Base-by-base conservation (phyloP, 2,329 filamentous ascomycete species). In the Knufia petricola region DNA sequence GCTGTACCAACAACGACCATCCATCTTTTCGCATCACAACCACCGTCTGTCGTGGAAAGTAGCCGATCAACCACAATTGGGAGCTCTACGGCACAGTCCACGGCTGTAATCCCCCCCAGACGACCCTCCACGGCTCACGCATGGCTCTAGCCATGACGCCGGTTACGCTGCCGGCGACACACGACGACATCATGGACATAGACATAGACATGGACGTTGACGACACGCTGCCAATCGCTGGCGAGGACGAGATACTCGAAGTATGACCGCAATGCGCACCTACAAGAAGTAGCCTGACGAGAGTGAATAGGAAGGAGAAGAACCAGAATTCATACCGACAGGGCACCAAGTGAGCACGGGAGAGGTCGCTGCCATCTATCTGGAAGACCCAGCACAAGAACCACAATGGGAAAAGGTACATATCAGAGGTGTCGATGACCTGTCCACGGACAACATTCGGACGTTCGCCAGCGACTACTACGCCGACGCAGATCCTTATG, bases 371-470 rank as follows among this genome's bases (percentile, higher is more conserved):
- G 56, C 53, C 23, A 58, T 58, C 44, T 59, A 60, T 48, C 56
- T 52, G 10, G 57, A 59, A 51, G 55, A 59, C 21, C 55, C 56
- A 1, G 51, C 45, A 21, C 50, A 52, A 34, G 57, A 60, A 40
- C 54, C 56, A 19, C 57, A 59, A 51, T 57, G 55, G 55, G 55
- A 79, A 60, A 92, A 92, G 63, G 68, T 95, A n/a, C 83, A 95
- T 65, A 71, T 98, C 46, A 79, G 81, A 51, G 90, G 90, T 17
- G 75, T 96, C 2, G 84, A 94, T 61, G 79, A 83, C 37, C 72
- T 96, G 62, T 86, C 84, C 26, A 88, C 88, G 23, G 76, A 80
- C 48, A 81, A 95, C 55, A 83, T 96, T 58, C 82, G 84, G 58
- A 72, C 76, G 51, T 95, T 88, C 59, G 78, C 87, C 7, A 67